phyloP scores from a whole-genome alignment of 2,329 filamentous ascomycete genomes.

The Aspergillus fischeri region DNA sequence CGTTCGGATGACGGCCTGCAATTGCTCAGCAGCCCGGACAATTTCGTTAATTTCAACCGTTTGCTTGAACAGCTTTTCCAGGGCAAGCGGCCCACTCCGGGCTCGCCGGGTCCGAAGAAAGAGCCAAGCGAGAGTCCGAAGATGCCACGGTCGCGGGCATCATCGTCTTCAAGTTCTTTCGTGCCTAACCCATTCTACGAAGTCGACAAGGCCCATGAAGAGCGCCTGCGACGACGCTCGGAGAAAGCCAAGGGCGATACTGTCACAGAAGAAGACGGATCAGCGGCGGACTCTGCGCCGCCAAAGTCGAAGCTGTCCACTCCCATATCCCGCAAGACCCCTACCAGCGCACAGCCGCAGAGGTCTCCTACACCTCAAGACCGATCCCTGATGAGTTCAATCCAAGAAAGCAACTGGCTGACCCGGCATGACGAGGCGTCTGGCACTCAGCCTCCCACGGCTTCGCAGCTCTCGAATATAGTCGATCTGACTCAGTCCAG shows the following conservation, averaged over 20 bases:
- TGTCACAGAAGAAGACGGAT: conserved; percentile 1
- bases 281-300: conserved; percentile 3
- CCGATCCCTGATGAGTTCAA: conserved; percentile 7
- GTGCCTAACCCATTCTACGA: conserved; percentile 33
- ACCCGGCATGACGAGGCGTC: not conserved
- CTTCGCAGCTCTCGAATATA: conserved; percentile 15
- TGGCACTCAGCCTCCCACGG: conserved; percentile 3
- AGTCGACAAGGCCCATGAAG: conserved; percentile 20
- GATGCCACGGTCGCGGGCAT: conserved; percentile 1
- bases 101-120: conserved; percentile 2
- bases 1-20: conserved; percentile 9
- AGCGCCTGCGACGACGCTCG: conserved; percentile 6
- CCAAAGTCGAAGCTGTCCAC: not conserved
- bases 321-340: conserved; percentile 5
- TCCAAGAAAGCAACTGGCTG: conserved; percentile 8
- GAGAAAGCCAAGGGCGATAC: conserved; percentile 2
- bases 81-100: conserved; percentile 1
- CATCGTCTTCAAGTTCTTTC: conserved; percentile 7
- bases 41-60: conserved; percentile 5
- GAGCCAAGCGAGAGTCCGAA: not conserved
- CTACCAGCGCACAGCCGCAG: conserved; percentile 1
- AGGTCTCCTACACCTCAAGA: conserved; percentile 3
- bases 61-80: conserved; percentile 7
- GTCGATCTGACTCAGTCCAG: conserved; percentile 39
- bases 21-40: conserved; percentile 12